Evolutionary conservation across 73 alveolate species (phyloP).

Genomic region (Paramecium caudatum): DNA sequence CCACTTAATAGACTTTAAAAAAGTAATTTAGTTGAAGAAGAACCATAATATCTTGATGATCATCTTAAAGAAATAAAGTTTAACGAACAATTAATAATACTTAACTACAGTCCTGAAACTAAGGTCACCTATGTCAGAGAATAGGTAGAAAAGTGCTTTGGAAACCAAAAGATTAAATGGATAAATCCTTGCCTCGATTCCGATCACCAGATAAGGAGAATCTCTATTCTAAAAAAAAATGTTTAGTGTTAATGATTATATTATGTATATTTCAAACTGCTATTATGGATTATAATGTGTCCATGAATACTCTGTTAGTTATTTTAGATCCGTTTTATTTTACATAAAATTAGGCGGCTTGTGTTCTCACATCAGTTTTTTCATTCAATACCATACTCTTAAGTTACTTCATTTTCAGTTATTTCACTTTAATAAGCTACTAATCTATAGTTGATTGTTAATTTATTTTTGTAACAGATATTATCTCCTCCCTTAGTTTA

Average conservation of each 20-base stretch:
- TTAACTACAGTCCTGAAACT: not conserved
- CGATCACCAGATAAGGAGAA: not conserved
- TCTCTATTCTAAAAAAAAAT: not conserved
- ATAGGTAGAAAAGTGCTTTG: not conserved
- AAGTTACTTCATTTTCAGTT: slow-evolving; percentile 31
- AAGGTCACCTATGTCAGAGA: not conserved
- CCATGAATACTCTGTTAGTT: slow-evolving; percentile 19
- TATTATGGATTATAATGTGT: slow-evolving; percentile 7
- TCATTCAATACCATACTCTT: slow-evolving; percentile 36
- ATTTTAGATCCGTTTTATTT: not conserved
- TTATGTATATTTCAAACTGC: slow-evolving; percentile 19
- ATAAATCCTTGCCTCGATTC: not conserved
- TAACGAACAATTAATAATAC: slow-evolving; percentile 12
- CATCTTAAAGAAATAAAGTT: not conserved
- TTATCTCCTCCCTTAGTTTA: slow-evolving; percentile 20
- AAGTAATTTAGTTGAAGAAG: not conserved
- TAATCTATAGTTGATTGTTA: not conserved
- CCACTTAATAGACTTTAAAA: not conserved
- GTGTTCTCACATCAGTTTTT: slow-evolving; percentile 5
- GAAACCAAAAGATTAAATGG: not conserved
- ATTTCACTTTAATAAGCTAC: not conserved
- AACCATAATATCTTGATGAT: not conserved
- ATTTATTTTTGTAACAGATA: not conserved
- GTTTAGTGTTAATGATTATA: not conserved
- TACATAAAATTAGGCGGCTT: not conserved